Base-by-base conservation (phyloP, 768 basidiomycete genomes). In the Boletus insuetus region DNA sequence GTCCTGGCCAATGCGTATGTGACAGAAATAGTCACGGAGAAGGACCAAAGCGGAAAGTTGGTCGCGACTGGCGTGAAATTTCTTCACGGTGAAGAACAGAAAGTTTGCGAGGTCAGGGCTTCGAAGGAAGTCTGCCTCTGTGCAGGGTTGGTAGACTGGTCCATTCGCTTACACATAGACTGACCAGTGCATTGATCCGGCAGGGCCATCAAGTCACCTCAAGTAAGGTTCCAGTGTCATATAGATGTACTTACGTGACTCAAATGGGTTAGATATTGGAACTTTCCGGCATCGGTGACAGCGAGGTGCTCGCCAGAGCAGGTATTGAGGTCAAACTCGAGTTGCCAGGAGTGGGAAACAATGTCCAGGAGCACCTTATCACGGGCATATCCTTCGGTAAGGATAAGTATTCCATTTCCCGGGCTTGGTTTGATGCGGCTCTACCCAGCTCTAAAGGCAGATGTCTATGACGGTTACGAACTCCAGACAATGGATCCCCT, bases 51-150 rank as follows among this genome's bases (percentile, higher is more conserved):
- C 24, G 43, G 51, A 16, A 52, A 37, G 35, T 11, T 52, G n/a
- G 26, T 52, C n/a, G 43, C 51, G n/a, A 29, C 51, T 20, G 35
- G 51, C 35, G 43, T 52, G 9, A 44, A 45, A 17, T 38, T 44
- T 16, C 7, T 45, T 52, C 13, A 45, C 6, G 43, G 35, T 4
- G 10, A 52, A n/a, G 50, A 43, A 16, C 26, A 32, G 16, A 22
- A 34, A 38, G 34, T 31, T 20, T 29, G 37, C 42, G 35, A 38
- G 34, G 51, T 38, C 51, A 45, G 38, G 8, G 34, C 43, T 29
- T 52, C 35, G 34, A 52, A 45, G 8, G 42, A 52, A 20, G 51
- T 52, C 8, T 52, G 51, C 35, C 34, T 52, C 17, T 52, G 34
- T 20, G 51, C 51, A 38, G 43, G 51, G 51, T 52, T 11, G 41